These are phyloP conservation scores for Fraxinus pennsylvanica DNA, from an alignment of 257 asterid genomes.

Conservation along the genomic window DNA sequence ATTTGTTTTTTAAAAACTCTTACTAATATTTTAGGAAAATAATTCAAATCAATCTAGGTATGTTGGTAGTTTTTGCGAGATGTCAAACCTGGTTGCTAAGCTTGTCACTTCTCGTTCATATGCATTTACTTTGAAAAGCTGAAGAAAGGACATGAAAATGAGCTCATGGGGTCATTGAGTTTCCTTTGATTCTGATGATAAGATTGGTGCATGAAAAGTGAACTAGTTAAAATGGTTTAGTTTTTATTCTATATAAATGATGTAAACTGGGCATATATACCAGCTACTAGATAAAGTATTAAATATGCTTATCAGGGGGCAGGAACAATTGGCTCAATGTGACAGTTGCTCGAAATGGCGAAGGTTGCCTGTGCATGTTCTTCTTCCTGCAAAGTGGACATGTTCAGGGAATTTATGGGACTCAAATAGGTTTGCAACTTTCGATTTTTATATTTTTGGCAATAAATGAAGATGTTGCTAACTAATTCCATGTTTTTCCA, in stretches of 20 bases:
- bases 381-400: constrained; percentile 80
- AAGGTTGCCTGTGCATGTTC: constrained; percentile 68
- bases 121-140: background rate
- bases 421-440: constrained; percentile 54
- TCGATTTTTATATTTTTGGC: background rate
- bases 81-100: background rate
- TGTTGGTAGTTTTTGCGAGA: background rate
- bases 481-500: background rate
- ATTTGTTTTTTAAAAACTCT: background rate
- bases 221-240: background rate
- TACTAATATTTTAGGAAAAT: background rate
- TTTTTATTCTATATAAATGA: background rate
- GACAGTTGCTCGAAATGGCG: constrained; percentile 92
- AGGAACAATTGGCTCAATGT: constrained; percentile 87
- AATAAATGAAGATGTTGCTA: background rate
- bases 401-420: constrained; percentile 82
- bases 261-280: background rate
- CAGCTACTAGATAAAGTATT: constrained; percentile 15
- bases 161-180: background rate
- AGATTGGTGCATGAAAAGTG: background rate
- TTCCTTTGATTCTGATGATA: background rate
- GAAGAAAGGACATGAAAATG: background rate
- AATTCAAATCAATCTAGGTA: background rate
- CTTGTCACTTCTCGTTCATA: background rate
- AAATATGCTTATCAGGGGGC: constrained; percentile 56